Base-by-base conservation (phyloP, 305 asterid species). In the Withania somnifera region DNA sequence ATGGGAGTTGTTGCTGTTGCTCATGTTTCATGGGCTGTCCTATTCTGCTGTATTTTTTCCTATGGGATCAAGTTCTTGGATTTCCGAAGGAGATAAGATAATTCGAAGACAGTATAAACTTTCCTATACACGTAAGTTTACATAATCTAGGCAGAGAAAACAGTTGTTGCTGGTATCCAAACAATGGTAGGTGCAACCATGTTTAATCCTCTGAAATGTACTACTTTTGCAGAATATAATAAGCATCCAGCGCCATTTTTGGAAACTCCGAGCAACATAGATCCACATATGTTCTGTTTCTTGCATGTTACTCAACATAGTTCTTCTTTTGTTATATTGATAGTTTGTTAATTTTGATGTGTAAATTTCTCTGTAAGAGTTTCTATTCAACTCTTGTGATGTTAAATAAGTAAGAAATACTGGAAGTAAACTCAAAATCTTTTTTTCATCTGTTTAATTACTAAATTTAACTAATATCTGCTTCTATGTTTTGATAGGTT, bases 11-110 rank as follows among this genome's bases (percentile, higher is more conserved):
- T 95, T 47, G 97, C 90, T 34, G 89, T 24, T 20, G 98, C 88
- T 11, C 99, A 95, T 83, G 88, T 95, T 22, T 96, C 71, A 1
- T 95, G 98, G 98, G 93, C 89, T 2, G 38, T 93, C 40, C 91
- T 94, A 47, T 95, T 95, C 88, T 87, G 91, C 67, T 57, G 90
- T 50, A 91, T 92, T 4, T 95, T 95, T 82, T 97, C 97, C 0
- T 94, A 85, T 45, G 94, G 89, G 50, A 92, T 95, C 56, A 95
- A 94, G 93, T 92, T 77, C 89, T 88, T 95, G 83, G 94, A 95
- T 89, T 95, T 91, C 90, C 99, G 93, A 82, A 92, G 81, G 86
- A 93, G 99, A 89, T 93, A 90, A 89, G 19, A 79, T 76, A 6
- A 42, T 13, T 69, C 1, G 78, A 42, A 69, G 56, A 20, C 20